Evolutionary conservation across 2,329 filamentous ascomycete species (phyloP), one percentile per base, ranked within the genome.

Genomic region (Grosmannia huntii): DNA sequence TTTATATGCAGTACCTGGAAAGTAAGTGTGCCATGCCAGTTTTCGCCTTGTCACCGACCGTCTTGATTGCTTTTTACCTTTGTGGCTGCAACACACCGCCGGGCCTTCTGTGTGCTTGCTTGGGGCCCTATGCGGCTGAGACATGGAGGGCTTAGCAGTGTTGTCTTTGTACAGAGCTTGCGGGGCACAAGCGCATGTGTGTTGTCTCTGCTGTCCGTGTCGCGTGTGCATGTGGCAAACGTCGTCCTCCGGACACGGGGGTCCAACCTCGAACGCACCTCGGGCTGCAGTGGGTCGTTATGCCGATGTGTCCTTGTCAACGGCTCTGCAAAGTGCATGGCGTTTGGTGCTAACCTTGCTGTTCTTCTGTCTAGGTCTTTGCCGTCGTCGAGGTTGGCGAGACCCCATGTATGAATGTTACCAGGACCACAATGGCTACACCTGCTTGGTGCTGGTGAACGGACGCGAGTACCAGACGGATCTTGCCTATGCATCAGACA

Each of bases 381-480:
- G 92, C 80, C 87, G 89, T 71, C 90, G 92, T 66, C 90, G 92
- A 72, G 89, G 90, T 73, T 97, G 92, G 92, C 85, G 84, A 65
- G 89, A 95, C 70, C 92, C 92, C 67, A 80, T 83, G 70, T 97
- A 95, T 79, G 87, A 94, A 73, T 86, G 85, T 67, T 90, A 87
- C 78, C 81, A 80, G 65, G 85, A 84, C 67, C 75, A 79, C 63
- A 82, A 77, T 66, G 91, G 91, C 69, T 95, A 86, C 72, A 89
- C 87, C 60, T 96, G 91, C 76, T 85, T 90, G 60, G 92, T 96
- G 59, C 82, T 94, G 63, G 92, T 97, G 70, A 96, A 97, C 76
- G 95, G 95, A 66, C 87, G 92, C 68, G 90, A 96, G 76, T 97
- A 96, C 75, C 89, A 91, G 71, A 96, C 91, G 50, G 90, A 96